Conservation (phyloP, 805 yeast genomes). For the Saturnispora hagleri region DNA sequence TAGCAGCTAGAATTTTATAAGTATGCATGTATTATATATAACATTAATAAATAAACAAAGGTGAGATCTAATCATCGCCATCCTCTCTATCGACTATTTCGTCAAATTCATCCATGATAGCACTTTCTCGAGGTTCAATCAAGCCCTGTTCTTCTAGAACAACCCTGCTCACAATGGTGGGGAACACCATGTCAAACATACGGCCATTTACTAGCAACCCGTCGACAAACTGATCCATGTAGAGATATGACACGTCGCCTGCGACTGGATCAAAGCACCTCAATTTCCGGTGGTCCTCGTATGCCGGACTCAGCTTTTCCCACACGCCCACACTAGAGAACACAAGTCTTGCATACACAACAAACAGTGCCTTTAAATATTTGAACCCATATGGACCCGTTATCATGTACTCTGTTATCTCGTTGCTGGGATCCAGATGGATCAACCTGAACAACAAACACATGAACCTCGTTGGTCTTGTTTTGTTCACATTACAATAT, state of each 20-base stretch:
- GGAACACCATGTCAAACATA: slow-evolving; percentile 67
- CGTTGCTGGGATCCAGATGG: slow-evolving; percentile 61
- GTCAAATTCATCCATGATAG: slow-evolving; percentile 27
- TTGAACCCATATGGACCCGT: slow-evolving; percentile 61
- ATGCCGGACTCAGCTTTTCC: slow-evolving; percentile 40
- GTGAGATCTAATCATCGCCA: slow-evolving; percentile 1
- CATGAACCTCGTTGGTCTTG: slow-evolving; percentile 63
- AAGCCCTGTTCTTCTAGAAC: slow-evolving; percentile 35
- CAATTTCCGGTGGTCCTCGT: slow-evolving; percentile 62
- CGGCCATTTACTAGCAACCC: slow-evolving; percentile 44
- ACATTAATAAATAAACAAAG: background rate
- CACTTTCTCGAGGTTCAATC: slow-evolving; percentile 32
- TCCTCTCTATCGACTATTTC: slow-evolving; percentile 19
- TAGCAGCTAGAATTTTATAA: background rate
- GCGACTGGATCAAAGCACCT: slow-evolving; percentile 31
- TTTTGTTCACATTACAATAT: slow-evolving; percentile 29
- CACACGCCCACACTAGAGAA: slow-evolving; percentile 12
- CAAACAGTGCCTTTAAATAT: slow-evolving; percentile 60
- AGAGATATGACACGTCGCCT: slow-evolving; percentile 33
- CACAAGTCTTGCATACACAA: slow-evolving; percentile 50
- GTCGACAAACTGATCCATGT: slow-evolving; percentile 74
- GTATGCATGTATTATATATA: background rate
- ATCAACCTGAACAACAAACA: slow-evolving; percentile 68
- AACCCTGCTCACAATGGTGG: slow-evolving; percentile 41
- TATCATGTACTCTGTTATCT: slow-evolving; percentile 45